A percentile compares a stretch with the other conserved stretches of the same genome.
Conservation (phyloP, 2,329 filamentous ascomycete genomes). For the Botrytis tulipae region DNA sequence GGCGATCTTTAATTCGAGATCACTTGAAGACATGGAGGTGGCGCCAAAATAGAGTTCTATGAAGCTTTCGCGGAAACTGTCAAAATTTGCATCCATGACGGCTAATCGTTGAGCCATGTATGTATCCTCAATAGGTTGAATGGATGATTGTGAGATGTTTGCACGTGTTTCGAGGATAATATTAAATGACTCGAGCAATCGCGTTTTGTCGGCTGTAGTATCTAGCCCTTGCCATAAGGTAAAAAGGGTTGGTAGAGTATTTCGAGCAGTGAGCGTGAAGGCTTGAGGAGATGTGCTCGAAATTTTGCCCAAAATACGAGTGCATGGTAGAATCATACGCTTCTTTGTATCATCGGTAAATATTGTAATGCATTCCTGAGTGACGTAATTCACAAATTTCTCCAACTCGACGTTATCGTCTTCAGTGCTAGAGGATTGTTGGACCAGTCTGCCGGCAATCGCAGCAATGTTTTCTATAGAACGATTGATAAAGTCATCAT, state of each 20-base stretch:
- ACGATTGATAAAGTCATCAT: constrained; percentile 35
- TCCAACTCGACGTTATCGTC: constrained; percentile 19
- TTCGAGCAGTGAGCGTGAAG: constrained; percentile 1
- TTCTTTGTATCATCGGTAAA: constrained; percentile 19
- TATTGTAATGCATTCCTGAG: constrained; percentile 20
- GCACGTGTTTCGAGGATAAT: constrained; percentile 32
- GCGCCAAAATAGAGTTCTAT: constrained; percentile 29
- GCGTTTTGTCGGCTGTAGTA: constrained; percentile 21
- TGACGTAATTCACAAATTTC: constrained; percentile 21
- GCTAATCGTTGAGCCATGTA: neutral
- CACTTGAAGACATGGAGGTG: constrained; percentile 22
- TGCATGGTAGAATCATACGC: constrained; percentile 18
- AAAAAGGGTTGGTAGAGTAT: constrained; percentile 4
- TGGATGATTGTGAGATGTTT: constrained; percentile 16
- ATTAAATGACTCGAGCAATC: constrained; percentile 35
- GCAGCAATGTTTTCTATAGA: constrained; percentile 32
- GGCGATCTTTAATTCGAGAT: constrained; percentile 27
- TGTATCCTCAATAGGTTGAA: neutral
- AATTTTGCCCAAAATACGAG: constrained; percentile 20
- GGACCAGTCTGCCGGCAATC: constrained; percentile 23
- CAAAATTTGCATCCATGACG: constrained; percentile 15
- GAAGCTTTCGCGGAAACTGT: constrained; percentile 18
- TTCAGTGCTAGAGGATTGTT: constrained; percentile 13
- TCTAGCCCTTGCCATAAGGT: constrained; percentile 13
- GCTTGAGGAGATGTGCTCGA: constrained; percentile 15